Base-by-base conservation (phyloP, 208 protist genomes). In the Crithidia brevicula region DNA sequence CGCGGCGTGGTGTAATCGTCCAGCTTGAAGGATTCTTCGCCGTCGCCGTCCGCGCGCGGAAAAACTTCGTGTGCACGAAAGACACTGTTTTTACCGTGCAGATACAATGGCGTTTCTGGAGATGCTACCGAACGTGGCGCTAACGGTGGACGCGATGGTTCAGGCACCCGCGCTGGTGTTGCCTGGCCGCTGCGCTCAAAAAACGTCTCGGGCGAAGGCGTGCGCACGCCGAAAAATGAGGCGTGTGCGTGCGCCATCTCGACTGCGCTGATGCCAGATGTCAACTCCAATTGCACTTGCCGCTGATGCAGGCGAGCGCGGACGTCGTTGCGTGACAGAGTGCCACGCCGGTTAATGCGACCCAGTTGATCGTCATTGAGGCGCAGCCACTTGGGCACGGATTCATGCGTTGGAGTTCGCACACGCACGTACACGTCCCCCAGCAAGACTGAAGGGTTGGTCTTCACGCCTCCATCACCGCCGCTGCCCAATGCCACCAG, bases 341-440 rank as follows among this genome's bases (percentile, higher is more conserved):
- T 0, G 18, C 28, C 62, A 1, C 42, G 18, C 1, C 3, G 4
- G 25, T n/a, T 11, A 2, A 59, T 36, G 0, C 38, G 33, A 1
- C 6, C 15, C 10, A 59, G 2, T 28, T 68, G 9, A 30, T 31
- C 36, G 3, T 25, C 28, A 13, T 4, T 38, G 38, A 46, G 59
- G 20, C 67, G 71, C 50, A 88, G 56, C 74, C 78, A 82, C 16
- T 52, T 23, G 10, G 82, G 78, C 30, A 38, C 36, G 0, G 46
- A 3, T 36, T 88, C 82, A 68, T 66, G 50, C 4, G 59, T 50
- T 7, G 82, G 64, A 4, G 72, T 61, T 3, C 69, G 74, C 18
- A 85, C 73, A 30, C 71, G 56, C 28, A 88, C 58, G 25, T 58
- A 53, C 36, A 83, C 61, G 22, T 51, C 45, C 0, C 78, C 77